Evolutionary conservation across 495 filamentous ascomycete genomes (phyloP), one percentile per base, ranked within the genome.

Genomic region (Trichoderma asperelloides): DNA sequence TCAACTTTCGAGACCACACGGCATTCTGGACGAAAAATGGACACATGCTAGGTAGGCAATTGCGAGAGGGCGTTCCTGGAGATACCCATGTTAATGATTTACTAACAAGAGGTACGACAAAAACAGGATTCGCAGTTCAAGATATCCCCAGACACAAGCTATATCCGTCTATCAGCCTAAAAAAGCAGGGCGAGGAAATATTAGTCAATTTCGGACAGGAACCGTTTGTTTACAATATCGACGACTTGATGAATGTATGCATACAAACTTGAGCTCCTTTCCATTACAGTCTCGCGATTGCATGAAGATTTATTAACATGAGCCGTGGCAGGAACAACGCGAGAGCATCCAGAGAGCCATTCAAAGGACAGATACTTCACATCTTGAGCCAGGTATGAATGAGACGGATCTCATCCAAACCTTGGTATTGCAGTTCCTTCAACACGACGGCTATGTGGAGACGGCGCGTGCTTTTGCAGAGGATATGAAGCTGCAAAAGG

Each of bases 1-100:
- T 99, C 55, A 96, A 99, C 74, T 98, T 98, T 74, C 85, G 89
- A 69, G 92, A 87, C 13, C 87, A 88, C n/a, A 86, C 85, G 69
- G 91, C 89, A 13, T 96, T 97, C 73, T 99, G 96, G 74, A 99
- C 95, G 0, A 97, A 93, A 78, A 98, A 99, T 74, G 95, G 95
- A 18, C 76, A 81, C 33, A 83, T 88, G 70, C 75, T 96, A 69
- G 88, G 94, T 92, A 85, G 40, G 84, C 75, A 27, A 8, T 60
- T 28, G 12, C 55, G 18, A 21, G 1, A 55, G 33, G 9, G 33
- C 45, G 40, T 45, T 28, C 47, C 2, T 27, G 2, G 15, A 27
- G 63, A 47, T 23, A 27, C 40, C 28, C 40, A 51, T 25, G 16
- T 16, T 6, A 23, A 41, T 21, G 27, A 18, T 55, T 47, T 41